Evolutionary conservation across 495 filamentous ascomycete genomes (phyloP), one percentile per base, ranked within the genome.

Genomic region (Thozetella sp.): DNA sequence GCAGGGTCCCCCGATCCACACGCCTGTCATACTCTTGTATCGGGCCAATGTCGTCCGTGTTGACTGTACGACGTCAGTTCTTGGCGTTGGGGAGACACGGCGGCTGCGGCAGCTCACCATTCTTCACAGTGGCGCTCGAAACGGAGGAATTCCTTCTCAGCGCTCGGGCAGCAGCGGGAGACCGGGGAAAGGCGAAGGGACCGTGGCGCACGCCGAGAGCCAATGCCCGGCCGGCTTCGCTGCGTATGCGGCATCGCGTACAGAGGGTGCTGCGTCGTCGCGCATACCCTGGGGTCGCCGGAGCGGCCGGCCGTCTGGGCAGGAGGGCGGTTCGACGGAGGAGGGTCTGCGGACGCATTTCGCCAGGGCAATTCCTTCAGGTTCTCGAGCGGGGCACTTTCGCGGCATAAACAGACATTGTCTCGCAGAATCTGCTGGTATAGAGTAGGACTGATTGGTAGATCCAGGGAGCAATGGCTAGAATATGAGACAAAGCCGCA

Each of bases 1-100:
- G 81, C 53, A 99, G 71, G 58, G 85, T 72, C 17, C 91, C 91
- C 52, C 77, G 72, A 43, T 82, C 76, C 15, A 99, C 93, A 46
- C 94, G 84, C 26, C 78, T 74, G 65, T 97, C 89, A 70, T 99
- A 99, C 72, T 97, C 95, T 51, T 85, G 81, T 63, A 97, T 74
- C 1, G 95, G 95, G 1, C 94, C 94, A 57, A 80, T 61, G n/a
- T 68, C 63, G 46, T 66, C 64, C 2, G 60, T n/a, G 51, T 75
- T 67, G 24, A 40, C 68, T 70, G 22, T 22, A 3, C 12, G 24
- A 25, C 6, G 58, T 37, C 34, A 56, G 53, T 6, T 20, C 20
- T 22, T 25, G 17, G 25, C 25, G 27, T 6, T 45, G 53, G 30
- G 61, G 54, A 22, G 22, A 17, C 2, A 12, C 15, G 45, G 51